Conservation (phyloP, 2,329 filamentous ascomycete species). For the Pseudogymnoascus verrucosus region DNA sequence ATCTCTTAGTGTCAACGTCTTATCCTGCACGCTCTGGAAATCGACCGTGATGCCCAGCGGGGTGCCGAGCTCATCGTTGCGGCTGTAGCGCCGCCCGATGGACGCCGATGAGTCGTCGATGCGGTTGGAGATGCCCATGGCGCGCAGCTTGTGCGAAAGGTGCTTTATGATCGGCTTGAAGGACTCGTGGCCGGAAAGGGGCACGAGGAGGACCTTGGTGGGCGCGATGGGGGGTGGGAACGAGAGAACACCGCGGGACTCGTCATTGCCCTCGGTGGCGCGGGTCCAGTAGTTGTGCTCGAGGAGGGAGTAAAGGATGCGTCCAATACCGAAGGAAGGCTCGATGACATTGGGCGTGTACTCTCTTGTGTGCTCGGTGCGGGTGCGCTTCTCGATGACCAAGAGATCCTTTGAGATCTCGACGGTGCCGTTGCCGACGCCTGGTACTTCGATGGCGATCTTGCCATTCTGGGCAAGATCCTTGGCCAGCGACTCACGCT, state of each 20-base stretch:
- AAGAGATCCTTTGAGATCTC: conserved; percentile 74
- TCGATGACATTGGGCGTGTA: conserved; percentile 96
- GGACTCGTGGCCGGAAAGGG: conserved; percentile 70
- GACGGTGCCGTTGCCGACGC: conserved; percentile 60
- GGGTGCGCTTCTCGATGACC: conserved; percentile 73
- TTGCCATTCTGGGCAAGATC: conserved; percentile 66
- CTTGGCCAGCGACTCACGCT: conserved; percentile 71
- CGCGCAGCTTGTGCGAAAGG: conserved; percentile 68
- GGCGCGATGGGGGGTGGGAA: conserved; percentile 77
- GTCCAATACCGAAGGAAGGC: conserved; percentile 93
- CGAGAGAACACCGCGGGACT: conserved; percentile 73
- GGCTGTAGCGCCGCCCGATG: conserved; percentile 89
- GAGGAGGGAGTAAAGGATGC: conserved; percentile 85
- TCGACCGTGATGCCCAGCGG: conserved; percentile 91
- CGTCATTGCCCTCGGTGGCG: conserved; percentile 59
- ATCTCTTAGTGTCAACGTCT: conserved; percentile 79
- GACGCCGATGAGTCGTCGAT: conserved; percentile 85
- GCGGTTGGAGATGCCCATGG: conserved; percentile 69
- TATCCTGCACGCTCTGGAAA: conserved; percentile 88
- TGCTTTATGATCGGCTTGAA: conserved; percentile 71
- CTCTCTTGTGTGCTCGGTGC: conserved; percentile 76
- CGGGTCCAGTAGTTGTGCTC: conserved; percentile 96
- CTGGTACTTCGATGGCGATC: conserved; percentile 67
- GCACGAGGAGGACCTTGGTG: conserved; percentile 88
- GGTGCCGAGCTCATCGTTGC: conserved; percentile 93